Percentiles rank a stretch among this genome's conserved stretches.
Evolutionary conservation across 1,139 yeast species (phyloP).

Genomic region (Debaryomycetaceae sp.): DNA sequence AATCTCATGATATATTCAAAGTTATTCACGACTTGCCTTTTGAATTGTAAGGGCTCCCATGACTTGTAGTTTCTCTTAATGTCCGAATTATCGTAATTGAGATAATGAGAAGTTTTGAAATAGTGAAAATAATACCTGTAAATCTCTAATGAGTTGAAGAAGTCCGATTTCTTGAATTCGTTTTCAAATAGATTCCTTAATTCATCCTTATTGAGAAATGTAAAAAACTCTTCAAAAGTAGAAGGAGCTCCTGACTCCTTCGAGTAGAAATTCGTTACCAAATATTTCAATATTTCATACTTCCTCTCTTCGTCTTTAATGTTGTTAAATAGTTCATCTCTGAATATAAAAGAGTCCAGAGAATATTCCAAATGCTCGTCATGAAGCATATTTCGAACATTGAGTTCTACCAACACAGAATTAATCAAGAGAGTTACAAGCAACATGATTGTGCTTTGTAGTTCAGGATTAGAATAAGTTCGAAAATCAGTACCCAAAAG

Average conservation of each 20-base stretch:
- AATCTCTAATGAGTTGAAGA: constrained; percentile 20
- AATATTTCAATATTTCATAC: constrained; percentile 14
- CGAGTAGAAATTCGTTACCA: constrained; percentile 11
- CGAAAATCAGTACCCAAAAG: constrained; percentile 1
- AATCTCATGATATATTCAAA: constrained; percentile 19
- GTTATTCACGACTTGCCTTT: constrained; percentile 13
- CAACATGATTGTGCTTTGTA: constrained; percentile 19
- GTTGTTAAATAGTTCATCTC: constrained; percentile 13
- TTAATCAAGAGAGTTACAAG: constrained; percentile 15
- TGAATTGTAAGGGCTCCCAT: constrained; percentile 14
- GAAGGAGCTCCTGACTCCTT: constrained; percentile 11
- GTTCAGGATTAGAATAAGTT: constrained; percentile 15
- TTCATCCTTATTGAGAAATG: constrained; percentile 11
- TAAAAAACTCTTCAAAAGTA: constrained; percentile 14
- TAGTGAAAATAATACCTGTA: constrained; percentile 21
- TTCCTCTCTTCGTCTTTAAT: constrained; percentile 13
- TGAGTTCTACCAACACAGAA: constrained; percentile 24
- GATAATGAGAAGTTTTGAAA: constrained; percentile 30
- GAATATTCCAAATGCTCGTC: constrained; percentile 7
- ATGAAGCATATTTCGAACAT: constrained; percentile 16
- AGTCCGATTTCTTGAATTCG: constrained; percentile 10
- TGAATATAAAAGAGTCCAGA: constrained; percentile 11
- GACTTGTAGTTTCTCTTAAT: constrained; percentile 15
- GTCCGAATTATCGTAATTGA: constrained; percentile 30
- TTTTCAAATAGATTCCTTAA: constrained; percentile 11